Evolutionary conservation across 805 yeast species (phyloP), one percentile per base, ranked within the genome.

Genomic region (Ogataea wickerhamii): DNA sequence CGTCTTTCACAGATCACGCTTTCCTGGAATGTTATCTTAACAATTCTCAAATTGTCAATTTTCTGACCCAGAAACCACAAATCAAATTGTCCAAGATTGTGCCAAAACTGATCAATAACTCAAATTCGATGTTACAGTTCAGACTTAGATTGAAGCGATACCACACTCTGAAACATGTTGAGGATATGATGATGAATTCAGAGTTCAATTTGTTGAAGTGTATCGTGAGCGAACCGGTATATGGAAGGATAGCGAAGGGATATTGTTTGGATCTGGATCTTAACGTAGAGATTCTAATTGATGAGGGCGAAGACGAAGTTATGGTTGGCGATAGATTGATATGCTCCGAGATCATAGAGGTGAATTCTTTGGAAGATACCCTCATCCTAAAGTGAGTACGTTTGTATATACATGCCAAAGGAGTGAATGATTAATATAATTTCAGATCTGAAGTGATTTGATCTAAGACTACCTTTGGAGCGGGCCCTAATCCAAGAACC

Each of bases 401-500:
- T 13, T 27, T 19, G 27, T 36, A 29, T 24, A 41, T 37, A 40
- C 18, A 31, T n/a, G n/a, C n/a, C n/a, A 18, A 30, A 18, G 26
- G 35, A 16, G 11, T 26, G 17, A 24, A 41, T 35, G 18, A 26
- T 31, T 32, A 87, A 55, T 84, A 87, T 42, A 91, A 66, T 57
- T 82, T 86, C 51, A 91, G 68, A 18, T 73, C 80, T 12, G 86
- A 82, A 1, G 98, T 89, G 38, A 91, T 78, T 56, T 80, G 78
- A 58, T 93, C 96, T 43, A 91, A 61, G 0, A 82, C 78, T 0
- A 71, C 50, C 48, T 80, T 86, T 17, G 98, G 97, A 14, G 96
- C 98, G 1, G 99, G 99, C 0, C 99, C 99, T 19, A 93, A 59
- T 1, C 98, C 98, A n/a, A 93, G 64, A 1, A 93, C 98, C 0